Conservation (phyloP, 2,329 filamentous ascomycete species). For the Xylaria hypoxylon region DNA sequence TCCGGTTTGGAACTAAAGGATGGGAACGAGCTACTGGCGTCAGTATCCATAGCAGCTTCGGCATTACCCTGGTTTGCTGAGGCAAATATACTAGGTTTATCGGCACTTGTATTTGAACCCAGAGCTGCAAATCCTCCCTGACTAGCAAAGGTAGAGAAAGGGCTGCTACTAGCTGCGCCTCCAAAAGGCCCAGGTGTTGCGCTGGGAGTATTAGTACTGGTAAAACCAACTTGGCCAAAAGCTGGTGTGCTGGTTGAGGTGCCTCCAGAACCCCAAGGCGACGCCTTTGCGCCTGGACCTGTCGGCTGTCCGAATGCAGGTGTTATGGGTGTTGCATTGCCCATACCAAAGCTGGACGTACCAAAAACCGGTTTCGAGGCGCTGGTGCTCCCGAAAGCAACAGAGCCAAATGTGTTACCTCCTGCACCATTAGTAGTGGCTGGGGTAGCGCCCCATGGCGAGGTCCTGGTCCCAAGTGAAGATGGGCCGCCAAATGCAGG, state of each 20-base stretch:
- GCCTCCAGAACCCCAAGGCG: conserved; percentile 64
- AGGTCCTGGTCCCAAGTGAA: conserved; percentile 63
- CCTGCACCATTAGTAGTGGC: conserved; percentile 45
- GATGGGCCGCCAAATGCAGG: conserved; percentile 62
- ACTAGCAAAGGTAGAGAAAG: conserved; percentile 62
- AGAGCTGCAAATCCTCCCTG: conserved; percentile 67
- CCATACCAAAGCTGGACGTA: conserved; percentile 51
- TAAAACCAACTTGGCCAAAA: conserved; percentile 68
- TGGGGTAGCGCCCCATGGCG: conserved; percentile 61
- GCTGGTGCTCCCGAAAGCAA: conserved; percentile 55
- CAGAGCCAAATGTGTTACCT: conserved; percentile 57
- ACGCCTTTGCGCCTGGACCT: conserved; percentile 60
- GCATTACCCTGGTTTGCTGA: conserved; percentile 52
- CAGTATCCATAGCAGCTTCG: conserved; percentile 52
- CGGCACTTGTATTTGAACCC: conserved; percentile 50
- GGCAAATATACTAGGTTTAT: conserved; percentile 55
- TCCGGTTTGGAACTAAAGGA: conserved; percentile 54
- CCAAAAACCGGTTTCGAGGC: conserved; percentile 60
- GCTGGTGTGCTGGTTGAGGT: conserved; percentile 55
- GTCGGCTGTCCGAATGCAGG: conserved; percentile 66
- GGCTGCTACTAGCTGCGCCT: conserved; percentile 29
- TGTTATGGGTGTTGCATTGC: conserved; percentile 36
- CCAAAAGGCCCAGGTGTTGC: conserved; percentile 39
- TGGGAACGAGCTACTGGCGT: conserved; percentile 54
- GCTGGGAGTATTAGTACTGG: conserved; percentile 52